Base-by-base conservation (phyloP, 2,329 filamentous ascomycete species). In the Calonectria pseudoreteaudii region DNA sequence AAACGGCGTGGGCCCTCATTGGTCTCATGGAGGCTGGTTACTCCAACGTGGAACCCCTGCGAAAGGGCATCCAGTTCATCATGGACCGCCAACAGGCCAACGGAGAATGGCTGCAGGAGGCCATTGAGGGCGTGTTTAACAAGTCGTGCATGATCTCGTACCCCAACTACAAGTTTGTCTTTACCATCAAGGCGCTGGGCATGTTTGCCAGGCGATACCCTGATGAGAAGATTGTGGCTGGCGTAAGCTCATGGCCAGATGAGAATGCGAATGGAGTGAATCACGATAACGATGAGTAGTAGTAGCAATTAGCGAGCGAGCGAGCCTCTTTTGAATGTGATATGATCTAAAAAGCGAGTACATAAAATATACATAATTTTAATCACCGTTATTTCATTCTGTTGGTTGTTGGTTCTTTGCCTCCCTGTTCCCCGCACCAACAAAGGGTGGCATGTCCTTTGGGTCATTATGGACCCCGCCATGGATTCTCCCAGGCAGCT, bases 71-170 rank as follows among this genome's bases (percentile, higher is more conserved):
- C 81, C 91, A 90, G 83, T 87, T 99, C 80, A 90, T 99, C 75
- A 96, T 98, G 93, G 86, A 90, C 36, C 91, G 96, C 64, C 97
- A 99, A 86, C 93, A 95, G 84, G 83, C 88, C 3, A 98, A 98
- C 81, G 97, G 97, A 41, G 96, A 98, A 86, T 99, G 97, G 97
- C 83, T 94, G 78, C 96, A 98, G 83, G 97, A 98, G 85, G 93
- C 94, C 0, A 98, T 99, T 80, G 97, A 99, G 84, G 97, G 97
- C 2, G 97, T 99, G 14, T 99, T 99, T 86, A 99, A 99, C 86
- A 98, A 98, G 88, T 97, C 93, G 81, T 98, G 96, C 88, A 98
- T 98, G 95, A 99, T 99, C 77, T 97, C 95, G 0, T 99, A 99
- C 82, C 96, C 96, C 53, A 99, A 99, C 88, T 99, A 99, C 89